phyloP scores from a whole-genome alignment of 73 alveolate genomes.

The Paramecium primaurelia region DNA sequence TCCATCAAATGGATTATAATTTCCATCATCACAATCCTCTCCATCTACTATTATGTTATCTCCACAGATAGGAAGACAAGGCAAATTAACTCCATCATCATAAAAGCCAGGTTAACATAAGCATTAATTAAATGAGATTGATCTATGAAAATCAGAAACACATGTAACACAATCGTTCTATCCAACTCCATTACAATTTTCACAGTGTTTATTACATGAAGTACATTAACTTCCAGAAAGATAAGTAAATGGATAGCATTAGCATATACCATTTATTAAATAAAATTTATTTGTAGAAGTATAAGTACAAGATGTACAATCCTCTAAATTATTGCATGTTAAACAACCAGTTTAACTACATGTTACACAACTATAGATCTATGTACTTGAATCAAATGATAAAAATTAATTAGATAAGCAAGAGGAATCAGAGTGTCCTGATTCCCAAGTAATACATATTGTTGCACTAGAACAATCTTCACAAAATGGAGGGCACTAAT shows the following conservation, averaged over 20 bases:
- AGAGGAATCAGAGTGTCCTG: neutral
- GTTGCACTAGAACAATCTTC: neutral
- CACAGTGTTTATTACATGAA: neutral
- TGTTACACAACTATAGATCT: neutral
- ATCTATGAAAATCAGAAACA: neutral
- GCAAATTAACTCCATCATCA: neutral
- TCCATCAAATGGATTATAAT: neutral
- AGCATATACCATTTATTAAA: neutral
- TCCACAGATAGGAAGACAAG: neutral
- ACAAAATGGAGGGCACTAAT: neutral
- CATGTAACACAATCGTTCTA: neutral
- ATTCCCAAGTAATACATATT: neutral
- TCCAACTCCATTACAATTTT: neutral
- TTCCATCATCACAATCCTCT: slow-evolving; percentile 18
- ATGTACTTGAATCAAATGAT: neutral
- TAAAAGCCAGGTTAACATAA: neutral
- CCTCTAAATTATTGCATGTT: neutral
- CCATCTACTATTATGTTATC: neutral
- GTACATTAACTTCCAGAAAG: neutral
- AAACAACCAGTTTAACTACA: neutral
- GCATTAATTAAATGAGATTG: neutral
- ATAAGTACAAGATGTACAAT: neutral
- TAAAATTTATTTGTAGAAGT: neutral
- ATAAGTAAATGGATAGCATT: neutral
- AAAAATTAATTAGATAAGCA: neutral